These are phyloP conservation scores for Vitis amurensis DNA, from an alignment of 164 flowering plant species.

Conservation along the genomic window DNA sequence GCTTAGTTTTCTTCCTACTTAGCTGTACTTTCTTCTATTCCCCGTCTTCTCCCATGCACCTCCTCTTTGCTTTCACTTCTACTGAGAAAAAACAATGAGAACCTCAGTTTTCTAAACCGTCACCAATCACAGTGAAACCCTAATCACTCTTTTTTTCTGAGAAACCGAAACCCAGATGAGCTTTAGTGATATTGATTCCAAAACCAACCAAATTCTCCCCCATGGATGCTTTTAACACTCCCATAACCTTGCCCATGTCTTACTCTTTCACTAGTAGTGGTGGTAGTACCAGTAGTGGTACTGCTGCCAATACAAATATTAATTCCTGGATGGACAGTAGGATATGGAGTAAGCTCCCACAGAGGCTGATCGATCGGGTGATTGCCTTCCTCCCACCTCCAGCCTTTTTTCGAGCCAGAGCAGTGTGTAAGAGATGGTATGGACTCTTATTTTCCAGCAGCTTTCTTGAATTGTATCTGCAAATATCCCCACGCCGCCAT, in stretches of 20 bases:
- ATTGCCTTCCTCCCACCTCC: slow-evolving; percentile 86
- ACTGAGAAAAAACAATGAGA: no score
- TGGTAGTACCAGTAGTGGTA: slow-evolving; percentile 3
- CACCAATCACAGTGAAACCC: no score
- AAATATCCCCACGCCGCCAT: slow-evolving; percentile 45
- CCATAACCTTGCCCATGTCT: slow-evolving; percentile 30
- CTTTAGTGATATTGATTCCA: no score
- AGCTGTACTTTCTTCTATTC: no score
- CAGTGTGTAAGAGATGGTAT: slow-evolving; percentile 87
- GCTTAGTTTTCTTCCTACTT: not conserved
- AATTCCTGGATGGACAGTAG: slow-evolving; percentile 71
- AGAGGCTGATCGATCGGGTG: slow-evolving; percentile 60
- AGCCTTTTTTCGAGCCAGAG: slow-evolving; percentile 73
- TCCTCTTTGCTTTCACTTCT: not conserved
- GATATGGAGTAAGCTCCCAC: slow-evolving; percentile 85
- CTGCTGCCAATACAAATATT: not conserved
- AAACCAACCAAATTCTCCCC: no score
- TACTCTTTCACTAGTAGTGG: slow-evolving; percentile 25
- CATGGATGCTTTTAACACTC: slow-evolving; percentile 50
- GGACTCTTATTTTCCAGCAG: slow-evolving; percentile 63
- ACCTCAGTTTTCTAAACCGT: no score
- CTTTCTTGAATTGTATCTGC: slow-evolving; percentile 67
- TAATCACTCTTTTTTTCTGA: no score
- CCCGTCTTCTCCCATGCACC: not conserved
- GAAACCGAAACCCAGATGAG: no score